phyloP scores from a whole-genome alignment of 257 asterid genomes.

The Henckelia pumila region DNA sequence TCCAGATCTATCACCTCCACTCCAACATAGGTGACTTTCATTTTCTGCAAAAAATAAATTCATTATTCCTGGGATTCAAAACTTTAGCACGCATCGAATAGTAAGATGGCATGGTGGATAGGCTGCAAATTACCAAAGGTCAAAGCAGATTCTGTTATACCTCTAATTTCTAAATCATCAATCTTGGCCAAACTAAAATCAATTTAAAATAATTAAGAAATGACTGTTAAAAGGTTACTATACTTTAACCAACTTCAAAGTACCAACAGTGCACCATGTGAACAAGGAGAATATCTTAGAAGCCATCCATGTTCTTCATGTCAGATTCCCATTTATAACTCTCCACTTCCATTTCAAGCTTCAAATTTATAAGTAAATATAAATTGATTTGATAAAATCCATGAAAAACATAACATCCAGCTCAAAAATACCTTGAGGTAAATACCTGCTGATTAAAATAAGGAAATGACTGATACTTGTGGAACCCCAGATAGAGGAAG shows the following conservation, averaged over 20 bases:
- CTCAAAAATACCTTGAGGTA: background rate
- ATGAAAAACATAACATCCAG: constrained; percentile 18
- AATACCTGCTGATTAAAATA: background rate
- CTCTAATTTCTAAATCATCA: constrained; percentile 8
- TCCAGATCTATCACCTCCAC: constrained; percentile 78
- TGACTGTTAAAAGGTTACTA: background rate
- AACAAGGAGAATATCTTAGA: background rate
- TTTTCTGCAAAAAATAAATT: constrained; percentile 58
- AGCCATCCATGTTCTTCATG: background rate
- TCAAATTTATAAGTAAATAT: constrained; percentile 1
- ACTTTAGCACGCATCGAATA: background rate
- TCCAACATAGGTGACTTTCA: constrained; percentile 84
- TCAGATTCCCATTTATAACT: constrained; percentile 9
- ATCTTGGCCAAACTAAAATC: constrained; percentile 10
- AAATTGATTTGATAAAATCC: constrained; percentile 5
- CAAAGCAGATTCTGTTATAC: constrained; percentile 12
- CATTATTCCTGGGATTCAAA: background rate
- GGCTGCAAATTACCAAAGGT: background rate
- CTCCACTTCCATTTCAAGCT: constrained; percentile 4
- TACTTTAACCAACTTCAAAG: background rate
- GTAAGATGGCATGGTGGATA: background rate
- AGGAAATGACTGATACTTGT: background rate
- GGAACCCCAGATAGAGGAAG: background rate
- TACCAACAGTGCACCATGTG: constrained; percentile 8
- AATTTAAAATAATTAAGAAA: background rate